A percentile compares a stretch with the other conserved stretches of the same genome.
Evolutionary conservation across 2,329 filamentous ascomycete genomes (phyloP).

Genomic region (Metarhizium brunneum): DNA sequence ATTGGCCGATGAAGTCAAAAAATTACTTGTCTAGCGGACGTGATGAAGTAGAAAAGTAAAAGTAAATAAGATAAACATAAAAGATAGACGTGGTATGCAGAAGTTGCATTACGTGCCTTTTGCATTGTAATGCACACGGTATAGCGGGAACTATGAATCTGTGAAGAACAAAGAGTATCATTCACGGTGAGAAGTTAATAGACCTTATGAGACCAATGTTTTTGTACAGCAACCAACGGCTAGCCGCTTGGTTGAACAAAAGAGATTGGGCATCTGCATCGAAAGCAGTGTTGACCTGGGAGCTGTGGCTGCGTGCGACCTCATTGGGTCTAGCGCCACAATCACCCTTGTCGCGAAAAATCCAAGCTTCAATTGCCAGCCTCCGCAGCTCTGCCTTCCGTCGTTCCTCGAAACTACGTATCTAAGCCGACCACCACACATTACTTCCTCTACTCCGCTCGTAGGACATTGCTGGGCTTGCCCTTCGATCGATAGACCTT

Average conservation of each 20-base stretch:
- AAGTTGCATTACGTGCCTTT: not conserved
- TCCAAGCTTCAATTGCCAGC: conserved; percentile 6
- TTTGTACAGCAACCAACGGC: too few species aligned
- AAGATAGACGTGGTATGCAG: not conserved
- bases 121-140: not conserved
- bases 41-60: not conserved
- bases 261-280: not conserved
- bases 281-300: not conserved
- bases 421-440: not conserved
- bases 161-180: too few species aligned
- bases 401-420: not conserved
- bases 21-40: conserved; percentile 9
- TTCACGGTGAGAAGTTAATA: too few species aligned
- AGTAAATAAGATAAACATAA: not conserved
- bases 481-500: not conserved
- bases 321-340: conserved; percentile 23
- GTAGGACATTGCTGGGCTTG: not conserved
- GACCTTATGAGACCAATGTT: too few species aligned
- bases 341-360: conserved; percentile 6
- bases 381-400: conserved; percentile 1
- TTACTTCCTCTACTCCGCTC: not conserved
- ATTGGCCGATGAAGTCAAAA: conserved; percentile 54
- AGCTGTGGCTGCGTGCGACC: conserved; percentile 17
- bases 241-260: not conserved
- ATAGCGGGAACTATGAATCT: too few species aligned